Evolutionary conservation across 345 rosid genomes (phyloP).

Genomic region (Bruguiera gymnorhiza): DNA sequence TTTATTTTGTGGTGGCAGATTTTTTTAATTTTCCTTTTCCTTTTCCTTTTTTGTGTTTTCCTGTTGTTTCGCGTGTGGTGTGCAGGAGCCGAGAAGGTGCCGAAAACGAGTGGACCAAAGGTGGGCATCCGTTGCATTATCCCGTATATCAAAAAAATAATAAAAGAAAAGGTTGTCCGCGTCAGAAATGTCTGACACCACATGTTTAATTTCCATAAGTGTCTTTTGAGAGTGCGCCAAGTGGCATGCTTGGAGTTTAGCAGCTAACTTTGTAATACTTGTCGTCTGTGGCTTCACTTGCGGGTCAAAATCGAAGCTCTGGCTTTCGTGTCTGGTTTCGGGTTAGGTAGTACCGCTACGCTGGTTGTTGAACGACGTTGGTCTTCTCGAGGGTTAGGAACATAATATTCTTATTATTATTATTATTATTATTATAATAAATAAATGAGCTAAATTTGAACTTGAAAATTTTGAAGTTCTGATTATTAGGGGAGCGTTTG

Average conservation of each 20-base stretch:
- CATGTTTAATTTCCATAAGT: background rate
- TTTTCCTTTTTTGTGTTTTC: background rate
- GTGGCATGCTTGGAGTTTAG: constrained; percentile 2
- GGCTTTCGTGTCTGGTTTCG: too few species aligned
- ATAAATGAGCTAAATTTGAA: too few species aligned
- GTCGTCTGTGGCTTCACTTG: too few species aligned
- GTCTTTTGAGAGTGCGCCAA: constrained; percentile 3
- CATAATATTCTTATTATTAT: too few species aligned
- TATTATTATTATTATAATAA: too few species aligned
- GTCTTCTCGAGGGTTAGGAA: too few species aligned
- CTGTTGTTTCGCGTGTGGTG: background rate
- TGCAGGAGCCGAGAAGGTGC: background rate
- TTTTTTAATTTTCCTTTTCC: background rate
- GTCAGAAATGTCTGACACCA: constrained; percentile 5
- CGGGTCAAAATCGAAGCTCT: too few species aligned
- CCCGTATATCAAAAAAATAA: background rate
- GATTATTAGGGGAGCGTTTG: too few species aligned
- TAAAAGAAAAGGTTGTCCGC: background rate
- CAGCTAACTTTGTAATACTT: too few species aligned
- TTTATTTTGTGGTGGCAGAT: background rate
- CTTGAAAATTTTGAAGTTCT: too few species aligned
- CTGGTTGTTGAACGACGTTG: too few species aligned
- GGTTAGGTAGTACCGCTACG: too few species aligned
- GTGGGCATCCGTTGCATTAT: background rate
- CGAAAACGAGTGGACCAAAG: constrained; percentile 18